Evolutionary conservation across 331 rosid species (phyloP).

Genomic region (Quercus phellos): DNA sequence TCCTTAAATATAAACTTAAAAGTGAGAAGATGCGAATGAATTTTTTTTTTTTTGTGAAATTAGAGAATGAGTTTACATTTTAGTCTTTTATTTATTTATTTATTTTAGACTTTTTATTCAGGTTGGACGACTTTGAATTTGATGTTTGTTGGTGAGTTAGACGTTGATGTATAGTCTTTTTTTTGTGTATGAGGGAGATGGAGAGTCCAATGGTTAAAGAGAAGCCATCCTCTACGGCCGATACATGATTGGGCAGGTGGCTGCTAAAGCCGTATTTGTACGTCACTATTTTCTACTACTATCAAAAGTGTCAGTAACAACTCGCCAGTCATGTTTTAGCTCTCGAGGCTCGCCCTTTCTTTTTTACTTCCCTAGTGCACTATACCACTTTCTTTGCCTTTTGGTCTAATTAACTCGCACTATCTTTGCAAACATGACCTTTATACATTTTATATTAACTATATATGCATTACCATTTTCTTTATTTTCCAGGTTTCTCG

Average conservation of each 20-base stretch:
- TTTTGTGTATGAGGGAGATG: neutral
- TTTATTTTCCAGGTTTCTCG: too few relatives aligned
- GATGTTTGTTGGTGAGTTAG: too few relatives aligned
- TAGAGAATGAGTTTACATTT: fast-evolving
- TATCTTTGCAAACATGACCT: neutral
- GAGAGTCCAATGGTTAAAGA: neutral
- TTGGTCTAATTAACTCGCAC: neutral
- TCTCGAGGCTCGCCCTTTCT: neutral
- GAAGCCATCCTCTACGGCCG: neutral
- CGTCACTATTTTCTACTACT: neutral
- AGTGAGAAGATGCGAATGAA: too few relatives aligned
- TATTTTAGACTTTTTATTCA: too few relatives aligned
- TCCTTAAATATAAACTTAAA: too few relatives aligned
- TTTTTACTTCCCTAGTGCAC: neutral
- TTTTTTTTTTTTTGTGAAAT: too few relatives aligned
- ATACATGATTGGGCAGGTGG: neutral
- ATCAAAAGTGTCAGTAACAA: too few relatives aligned
- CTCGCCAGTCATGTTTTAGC: neutral
- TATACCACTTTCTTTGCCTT: neutral
- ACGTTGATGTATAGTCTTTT: too few relatives aligned
- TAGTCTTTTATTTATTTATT: too few relatives aligned
- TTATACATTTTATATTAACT: neutral
- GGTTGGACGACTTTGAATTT: too few relatives aligned
- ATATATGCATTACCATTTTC: too few relatives aligned
- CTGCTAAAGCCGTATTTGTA: neutral